Conservation (phyloP, 257 asterid species). For the Solanum peruvianum region DNA sequence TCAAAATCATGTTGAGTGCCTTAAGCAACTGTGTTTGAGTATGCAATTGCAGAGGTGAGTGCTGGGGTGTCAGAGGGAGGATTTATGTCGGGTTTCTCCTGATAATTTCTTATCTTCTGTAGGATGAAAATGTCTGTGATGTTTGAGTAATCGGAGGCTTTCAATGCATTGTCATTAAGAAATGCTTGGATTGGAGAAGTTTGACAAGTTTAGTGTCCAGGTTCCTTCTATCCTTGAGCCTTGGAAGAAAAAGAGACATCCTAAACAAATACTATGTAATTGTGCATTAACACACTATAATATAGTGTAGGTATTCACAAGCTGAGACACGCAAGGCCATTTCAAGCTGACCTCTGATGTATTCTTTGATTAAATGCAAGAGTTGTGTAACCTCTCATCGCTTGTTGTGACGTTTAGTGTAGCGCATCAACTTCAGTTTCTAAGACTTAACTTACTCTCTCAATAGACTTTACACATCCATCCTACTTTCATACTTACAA, state of each 20-base stretch:
- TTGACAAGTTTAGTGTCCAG: too few relatives aligned
- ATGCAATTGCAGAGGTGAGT: constrained; percentile 63
- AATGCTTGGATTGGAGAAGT: constrained; percentile 78
- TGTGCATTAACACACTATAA: not conserved
- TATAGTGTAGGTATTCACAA: constrained; percentile 50
- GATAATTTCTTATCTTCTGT: constrained; percentile 10
- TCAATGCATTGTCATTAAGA: constrained; percentile 66
- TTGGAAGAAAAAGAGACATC: not conserved
- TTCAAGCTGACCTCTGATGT: constrained; percentile 38
- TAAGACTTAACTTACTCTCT: too few relatives aligned
- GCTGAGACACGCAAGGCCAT: constrained; percentile 63
- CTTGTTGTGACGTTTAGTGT: not conserved
- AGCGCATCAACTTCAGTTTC: not conserved
- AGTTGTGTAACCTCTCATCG: not conserved
- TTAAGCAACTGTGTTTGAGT: constrained; percentile 56
- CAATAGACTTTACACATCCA: too few relatives aligned
- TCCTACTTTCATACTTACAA: not conserved
- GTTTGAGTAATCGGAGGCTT: constrained; percentile 90
- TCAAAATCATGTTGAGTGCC: constrained; percentile 64
- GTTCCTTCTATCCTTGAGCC: too few relatives aligned
- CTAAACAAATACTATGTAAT: not conserved
- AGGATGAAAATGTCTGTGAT: constrained; percentile 78
- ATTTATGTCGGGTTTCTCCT: not conserved
- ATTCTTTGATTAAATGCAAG: constrained; percentile 26
- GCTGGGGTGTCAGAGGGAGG: not conserved